Evolutionary conservation across 352 stramenopile genomes (phyloP).

Genomic region (Phytophthora pistaciae): DNA sequence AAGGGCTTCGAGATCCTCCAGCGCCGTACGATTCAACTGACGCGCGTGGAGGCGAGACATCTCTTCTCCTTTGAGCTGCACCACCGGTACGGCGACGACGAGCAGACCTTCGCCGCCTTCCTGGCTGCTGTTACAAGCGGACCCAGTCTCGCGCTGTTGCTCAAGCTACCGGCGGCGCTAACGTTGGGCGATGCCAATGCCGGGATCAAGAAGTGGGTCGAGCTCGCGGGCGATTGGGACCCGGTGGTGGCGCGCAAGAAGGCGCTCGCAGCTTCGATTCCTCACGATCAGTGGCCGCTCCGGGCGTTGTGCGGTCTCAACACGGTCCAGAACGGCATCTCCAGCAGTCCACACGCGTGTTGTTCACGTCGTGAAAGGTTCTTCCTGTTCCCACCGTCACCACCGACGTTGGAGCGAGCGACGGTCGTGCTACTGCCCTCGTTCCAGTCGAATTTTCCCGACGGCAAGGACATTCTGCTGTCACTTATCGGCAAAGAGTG

Average conservation of each 20-base stretch:
- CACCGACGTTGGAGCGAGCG: conserved; percentile 40
- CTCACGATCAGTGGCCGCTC: conserved; percentile 64
- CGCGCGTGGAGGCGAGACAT: conserved; percentile 41
- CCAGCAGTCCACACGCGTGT: conserved; percentile 62
- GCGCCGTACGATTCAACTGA: conserved; percentile 48
- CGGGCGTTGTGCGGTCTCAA: conserved; percentile 79
- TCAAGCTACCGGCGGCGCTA: conserved; percentile 41
- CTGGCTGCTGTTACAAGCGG: conserved; percentile 67
- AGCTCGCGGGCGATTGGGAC: conserved; percentile 70
- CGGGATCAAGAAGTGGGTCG: conserved; percentile 40
- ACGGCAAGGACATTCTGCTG: conserved; percentile 35
- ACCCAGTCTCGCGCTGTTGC: conserved; percentile 68
- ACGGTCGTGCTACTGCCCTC: conserved; percentile 49
- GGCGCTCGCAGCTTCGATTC: conserved; percentile 39
- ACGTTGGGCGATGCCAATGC: conserved; percentile 29
- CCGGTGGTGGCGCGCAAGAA: conserved; percentile 52
- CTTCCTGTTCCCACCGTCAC: conserved; percentile 59
- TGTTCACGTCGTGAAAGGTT: conserved; percentile 70
- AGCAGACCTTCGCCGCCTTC: conserved; percentile 47
- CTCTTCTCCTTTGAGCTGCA: conserved; percentile 48
- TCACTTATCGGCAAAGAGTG: conserved; percentile 34
- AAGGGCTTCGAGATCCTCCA: conserved; percentile 69
- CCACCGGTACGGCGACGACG: conserved; percentile 35
- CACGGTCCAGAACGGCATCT: conserved; percentile 67
- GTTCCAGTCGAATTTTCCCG: conserved; percentile 39